These are phyloP conservation scores for Daldinia concentrica DNA, from an alignment of 495 filamentous ascomycete species.

Conservation along the genomic window DNA sequence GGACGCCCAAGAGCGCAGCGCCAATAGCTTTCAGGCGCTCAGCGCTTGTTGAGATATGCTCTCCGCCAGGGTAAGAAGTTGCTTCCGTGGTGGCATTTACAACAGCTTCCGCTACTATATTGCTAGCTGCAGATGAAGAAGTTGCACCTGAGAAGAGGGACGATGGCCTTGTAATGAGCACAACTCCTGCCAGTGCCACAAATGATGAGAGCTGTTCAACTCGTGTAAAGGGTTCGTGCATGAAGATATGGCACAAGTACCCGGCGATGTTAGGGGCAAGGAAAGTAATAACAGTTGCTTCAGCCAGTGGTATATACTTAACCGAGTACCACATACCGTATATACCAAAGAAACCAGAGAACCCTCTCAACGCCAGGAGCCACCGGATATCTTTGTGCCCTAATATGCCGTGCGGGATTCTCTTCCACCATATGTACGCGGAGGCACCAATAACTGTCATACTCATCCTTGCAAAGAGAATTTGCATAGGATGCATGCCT, in stretches of 20 bases:
- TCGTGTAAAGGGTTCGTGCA: slow-evolving; percentile 79
- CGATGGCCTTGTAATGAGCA: slow-evolving; percentile 82
- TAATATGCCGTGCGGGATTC: slow-evolving; percentile 73
- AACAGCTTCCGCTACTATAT: slow-evolving; percentile 37
- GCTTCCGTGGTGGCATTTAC: slow-evolving; percentile 39
- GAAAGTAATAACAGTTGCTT: slow-evolving; percentile 94
- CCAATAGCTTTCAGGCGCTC: slow-evolving; percentile 79
- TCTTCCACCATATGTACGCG: slow-evolving; percentile 78
- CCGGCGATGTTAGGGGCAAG: slow-evolving; percentile 83
- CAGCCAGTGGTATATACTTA: slow-evolving; percentile 85
- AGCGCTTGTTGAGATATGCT: slow-evolving; percentile 43
- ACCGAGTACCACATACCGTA: slow-evolving; percentile 70
- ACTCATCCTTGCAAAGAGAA: slow-evolving; percentile 85
- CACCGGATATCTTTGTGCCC: slow-evolving; percentile 70
- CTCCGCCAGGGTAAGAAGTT: slow-evolving; percentile 28
- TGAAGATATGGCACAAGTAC: slow-evolving; percentile 80
- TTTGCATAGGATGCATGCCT: slow-evolving; percentile 85
- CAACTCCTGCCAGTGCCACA: slow-evolving; percentile 80
- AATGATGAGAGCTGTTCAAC: slow-evolving; percentile 79
- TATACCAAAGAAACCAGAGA: slow-evolving; percentile 86
- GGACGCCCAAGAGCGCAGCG: slow-evolving; percentile 79
- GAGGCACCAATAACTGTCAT: slow-evolving; percentile 74
- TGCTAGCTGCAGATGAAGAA: slow-evolving; percentile 10
- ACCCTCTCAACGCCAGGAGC: slow-evolving; percentile 74
- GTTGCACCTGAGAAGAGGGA: slow-evolving; percentile 58